Conservation (phyloP, 805 yeast species). For the Saccharomyces kudriavzevii region DNA sequence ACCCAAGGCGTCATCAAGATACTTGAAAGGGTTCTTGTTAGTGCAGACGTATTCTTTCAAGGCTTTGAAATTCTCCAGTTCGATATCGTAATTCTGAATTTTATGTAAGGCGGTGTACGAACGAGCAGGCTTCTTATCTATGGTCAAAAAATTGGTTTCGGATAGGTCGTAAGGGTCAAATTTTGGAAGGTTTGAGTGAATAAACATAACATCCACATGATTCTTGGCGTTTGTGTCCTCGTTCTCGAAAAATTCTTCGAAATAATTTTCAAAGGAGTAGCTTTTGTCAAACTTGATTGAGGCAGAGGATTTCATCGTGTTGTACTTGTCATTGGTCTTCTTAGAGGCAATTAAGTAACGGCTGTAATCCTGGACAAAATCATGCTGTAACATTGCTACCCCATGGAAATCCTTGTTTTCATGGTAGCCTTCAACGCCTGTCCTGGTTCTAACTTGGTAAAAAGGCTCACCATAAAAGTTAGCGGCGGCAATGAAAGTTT, state of each 20-base stretch:
- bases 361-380: constrained; percentile 53
- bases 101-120: constrained; percentile 15
- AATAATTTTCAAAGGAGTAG: constrained; percentile 15
- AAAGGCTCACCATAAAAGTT: constrained; percentile 36
- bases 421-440: constrained; percentile 36
- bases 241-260: constrained; percentile 12
- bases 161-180: constrained; percentile 30
- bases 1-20: constrained; percentile 12
- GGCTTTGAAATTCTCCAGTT: constrained; percentile 20
- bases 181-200: constrained; percentile 36
- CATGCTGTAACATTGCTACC: constrained; percentile 70
- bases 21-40: constrained; percentile 13
- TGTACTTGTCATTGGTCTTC: constrained; percentile 10
- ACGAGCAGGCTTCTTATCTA: constrained; percentile 20
- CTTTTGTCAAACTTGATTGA: constrained; percentile 10
- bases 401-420: constrained; percentile 43
- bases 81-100: constrained; percentile 21
- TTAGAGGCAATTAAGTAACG: constrained; percentile 14
- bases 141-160: constrained; percentile 15
- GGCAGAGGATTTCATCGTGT: constrained; percentile 3
- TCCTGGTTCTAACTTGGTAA: constrained; percentile 40
- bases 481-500: constrained; percentile 63
- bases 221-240: constrained; percentile 5
- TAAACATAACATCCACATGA: constrained; percentile 24
- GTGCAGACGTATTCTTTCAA: constrained; percentile 19